These are phyloP conservation scores for Fusarium sp. DNA, from an alignment of 2,329 filamentous ascomycete species.

Conservation along the genomic window DNA sequence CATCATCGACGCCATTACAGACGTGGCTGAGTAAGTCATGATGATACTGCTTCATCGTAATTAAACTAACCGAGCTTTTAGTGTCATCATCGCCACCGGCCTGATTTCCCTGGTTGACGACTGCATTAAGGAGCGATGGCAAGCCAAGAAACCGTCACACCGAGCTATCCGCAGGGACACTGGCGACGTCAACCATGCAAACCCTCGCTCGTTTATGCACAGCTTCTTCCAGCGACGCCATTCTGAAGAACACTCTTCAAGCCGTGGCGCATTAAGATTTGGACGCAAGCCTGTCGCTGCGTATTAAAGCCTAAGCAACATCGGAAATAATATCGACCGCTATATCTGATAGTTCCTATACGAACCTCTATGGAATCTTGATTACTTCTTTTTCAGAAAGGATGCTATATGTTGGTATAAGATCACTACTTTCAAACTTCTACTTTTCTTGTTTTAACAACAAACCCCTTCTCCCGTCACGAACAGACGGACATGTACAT, in stretches of 20 bases:
- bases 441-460: constrained; percentile 32
- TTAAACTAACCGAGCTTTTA: constrained; percentile 52
- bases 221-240: constrained; percentile 54
- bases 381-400: not conserved
- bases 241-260: constrained; percentile 48
- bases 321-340: not conserved
- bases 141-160: constrained; percentile 53
- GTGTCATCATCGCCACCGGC: constrained; percentile 89
- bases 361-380: not conserved
- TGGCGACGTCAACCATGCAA: constrained; percentile 35
- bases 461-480: constrained; percentile 10
- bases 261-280: constrained; percentile 49
- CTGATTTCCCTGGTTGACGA: constrained; percentile 90
- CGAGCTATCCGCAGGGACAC: constrained; percentile 41
- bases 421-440: constrained; percentile 16
- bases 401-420: constrained; percentile 1
- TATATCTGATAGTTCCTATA: not conserved
- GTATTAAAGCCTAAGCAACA: constrained; percentile 42
- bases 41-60: not conserved
- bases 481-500: constrained; percentile 17
- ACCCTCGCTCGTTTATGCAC: constrained; percentile 48
- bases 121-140: constrained; percentile 84
- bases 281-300: constrained; percentile 48
- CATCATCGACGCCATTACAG: constrained; percentile 74
- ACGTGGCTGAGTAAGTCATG: constrained; percentile 82